These are phyloP conservation scores for Diplodia intermedia DNA, from an alignment of 2,329 filamentous ascomycete species.

Conservation along the genomic window DNA sequence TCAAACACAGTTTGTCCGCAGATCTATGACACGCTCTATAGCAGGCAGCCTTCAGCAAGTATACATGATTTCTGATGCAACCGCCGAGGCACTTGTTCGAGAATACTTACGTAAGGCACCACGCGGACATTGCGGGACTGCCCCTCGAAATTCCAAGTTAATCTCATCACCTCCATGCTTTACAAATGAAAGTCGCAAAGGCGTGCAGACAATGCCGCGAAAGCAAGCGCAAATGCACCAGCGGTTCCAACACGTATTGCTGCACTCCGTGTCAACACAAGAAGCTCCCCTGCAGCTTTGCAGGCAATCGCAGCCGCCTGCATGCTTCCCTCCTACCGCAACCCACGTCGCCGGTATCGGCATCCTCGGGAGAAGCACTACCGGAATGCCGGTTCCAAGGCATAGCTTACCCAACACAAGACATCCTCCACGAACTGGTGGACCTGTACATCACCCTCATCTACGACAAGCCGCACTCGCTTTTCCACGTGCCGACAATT, in stretches of 20 bases:
- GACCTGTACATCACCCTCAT: constrained; percentile 47
- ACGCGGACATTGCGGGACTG: too few relatives aligned
- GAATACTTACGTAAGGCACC: too few relatives aligned
- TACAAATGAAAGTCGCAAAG: constrained; percentile 20
- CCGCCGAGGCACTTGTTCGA: too few relatives aligned
- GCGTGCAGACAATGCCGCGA: constrained; percentile 26
- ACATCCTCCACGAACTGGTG: constrained; percentile 34
- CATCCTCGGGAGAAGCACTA: background rate
- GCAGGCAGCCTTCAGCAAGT: too few relatives aligned
- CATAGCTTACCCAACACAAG: background rate
- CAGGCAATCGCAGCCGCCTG: background rate
- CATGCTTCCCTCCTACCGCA: constrained; percentile 9
- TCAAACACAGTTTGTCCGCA: too few relatives aligned
- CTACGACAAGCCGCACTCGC: constrained; percentile 46
- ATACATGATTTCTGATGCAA: too few relatives aligned
- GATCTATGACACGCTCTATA: too few relatives aligned
- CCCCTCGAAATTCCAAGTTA: too few relatives aligned
- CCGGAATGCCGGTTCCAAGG: background rate
- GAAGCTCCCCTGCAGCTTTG: constrained; percentile 19
- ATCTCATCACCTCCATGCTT: background rate
- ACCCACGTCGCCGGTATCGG: background rate
- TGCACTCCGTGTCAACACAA: constrained; percentile 3
- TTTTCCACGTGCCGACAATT: constrained; percentile 43
- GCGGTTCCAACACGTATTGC: background rate
- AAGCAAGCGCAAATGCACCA: constrained; percentile 26